Evolutionary conservation across 176 grass and related monocot genomes (phyloP).

Genomic region (Juncus inflexus): DNA sequence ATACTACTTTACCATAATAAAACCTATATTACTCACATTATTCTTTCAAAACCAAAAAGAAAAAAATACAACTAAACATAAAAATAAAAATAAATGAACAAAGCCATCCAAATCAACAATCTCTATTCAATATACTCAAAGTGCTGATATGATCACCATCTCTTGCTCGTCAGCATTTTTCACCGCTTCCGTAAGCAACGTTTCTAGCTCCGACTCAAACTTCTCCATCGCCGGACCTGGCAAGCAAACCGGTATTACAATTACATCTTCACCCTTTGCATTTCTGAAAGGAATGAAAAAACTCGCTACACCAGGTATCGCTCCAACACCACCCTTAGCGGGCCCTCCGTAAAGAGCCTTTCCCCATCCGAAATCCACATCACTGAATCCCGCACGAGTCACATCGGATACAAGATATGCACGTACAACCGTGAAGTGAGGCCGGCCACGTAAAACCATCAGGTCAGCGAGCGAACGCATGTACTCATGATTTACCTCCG

Average conservation of each 20-base stretch:
- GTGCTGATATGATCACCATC: constrained; percentile 38
- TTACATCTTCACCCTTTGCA: constrained; percentile 50
- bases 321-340: constrained; percentile 53
- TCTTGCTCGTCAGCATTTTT: constrained; percentile 3
- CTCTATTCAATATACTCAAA: constrained; percentile 26
- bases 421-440: constrained; percentile 69
- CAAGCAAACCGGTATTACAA: constrained; percentile 60
- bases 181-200: constrained; percentile 32
- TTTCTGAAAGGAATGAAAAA: constrained; percentile 69
- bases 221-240: constrained; percentile 56
- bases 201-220: constrained; percentile 44
- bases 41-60: too few relatives aligned
- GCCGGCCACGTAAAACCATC: constrained; percentile 51
- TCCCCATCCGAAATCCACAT: constrained; percentile 92
- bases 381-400: constrained; percentile 48
- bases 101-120: too few relatives aligned
- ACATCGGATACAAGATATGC: constrained; percentile 61
- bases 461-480: constrained; percentile 56
- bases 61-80: too few relatives aligned
- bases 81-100: too few relatives aligned
- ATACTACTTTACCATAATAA: too few relatives aligned
- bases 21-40: too few relatives aligned
- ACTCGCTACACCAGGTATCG: constrained; percentile 62
- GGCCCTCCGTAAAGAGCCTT: constrained; percentile 58
- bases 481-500: constrained; percentile 54